A percentile compares a stretch with the other conserved stretches of the same genome.
Evolutionary conservation across 257 asterid genomes (phyloP).

Genomic region (Gardenia jasminoides): DNA sequence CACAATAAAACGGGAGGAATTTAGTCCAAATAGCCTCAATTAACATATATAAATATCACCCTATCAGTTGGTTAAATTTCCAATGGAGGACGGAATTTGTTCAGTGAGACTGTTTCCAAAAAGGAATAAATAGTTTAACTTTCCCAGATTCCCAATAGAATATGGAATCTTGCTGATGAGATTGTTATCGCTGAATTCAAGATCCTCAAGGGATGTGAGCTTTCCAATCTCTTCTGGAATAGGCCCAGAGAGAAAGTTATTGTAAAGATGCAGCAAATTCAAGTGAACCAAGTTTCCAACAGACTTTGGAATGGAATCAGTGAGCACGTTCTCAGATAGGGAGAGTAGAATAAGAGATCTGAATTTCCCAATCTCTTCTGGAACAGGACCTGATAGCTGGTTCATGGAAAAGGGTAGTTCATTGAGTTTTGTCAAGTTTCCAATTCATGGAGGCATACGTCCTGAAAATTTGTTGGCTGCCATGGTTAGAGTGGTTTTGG

Average conservation of each 20-base stretch:
- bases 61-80: conserved; percentile 10
- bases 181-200: not conserved
- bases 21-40: too few species aligned
- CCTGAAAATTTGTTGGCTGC: not conserved
- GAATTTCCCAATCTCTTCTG: not conserved
- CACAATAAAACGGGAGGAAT: too few species aligned
- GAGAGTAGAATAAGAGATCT: not conserved
- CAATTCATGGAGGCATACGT: not conserved
- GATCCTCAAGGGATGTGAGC: not conserved
- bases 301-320: not conserved
- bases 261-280: too few species aligned
- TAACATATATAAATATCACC: too few species aligned
- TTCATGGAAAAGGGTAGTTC: not conserved
- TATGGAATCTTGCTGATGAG: not conserved
- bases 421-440: not conserved
- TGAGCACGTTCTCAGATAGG: not conserved
- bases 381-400: not conserved
- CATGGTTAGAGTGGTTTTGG: not conserved
- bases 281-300: not conserved
- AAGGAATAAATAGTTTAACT: too few species aligned
- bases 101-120: not conserved
- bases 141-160: not conserved
- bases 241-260: too few species aligned
- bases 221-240: too few species aligned
- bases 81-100: conserved; percentile 13